These are phyloP conservation scores for Aspergillus ostianus DNA, from an alignment of 495 filamentous ascomycete genomes.

Conservation along the genomic window DNA sequence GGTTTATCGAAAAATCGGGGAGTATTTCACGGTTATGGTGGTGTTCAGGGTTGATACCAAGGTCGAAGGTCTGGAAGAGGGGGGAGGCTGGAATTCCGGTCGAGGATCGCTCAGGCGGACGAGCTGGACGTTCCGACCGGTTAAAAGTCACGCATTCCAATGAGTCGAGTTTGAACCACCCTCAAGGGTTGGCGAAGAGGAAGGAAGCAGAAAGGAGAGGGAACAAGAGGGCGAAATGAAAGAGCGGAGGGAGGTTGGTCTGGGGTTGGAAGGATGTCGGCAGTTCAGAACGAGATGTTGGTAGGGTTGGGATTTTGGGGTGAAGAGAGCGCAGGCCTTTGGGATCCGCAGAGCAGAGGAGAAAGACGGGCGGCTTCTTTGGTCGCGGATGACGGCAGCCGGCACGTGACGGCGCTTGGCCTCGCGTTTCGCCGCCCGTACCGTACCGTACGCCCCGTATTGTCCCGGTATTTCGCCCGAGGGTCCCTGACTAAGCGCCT, in stretches of 20 bases:
- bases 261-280: background rate
- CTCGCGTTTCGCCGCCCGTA: background rate
- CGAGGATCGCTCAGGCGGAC: conserved; percentile 42
- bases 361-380: background rate
- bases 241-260: background rate
- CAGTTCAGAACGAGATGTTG: background rate
- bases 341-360: background rate
- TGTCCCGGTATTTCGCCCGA: background rate
- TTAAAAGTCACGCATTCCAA: conserved; percentile 45
- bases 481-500: too few relatives aligned
- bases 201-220: conserved; percentile 1
- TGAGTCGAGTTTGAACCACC: conserved; percentile 15
- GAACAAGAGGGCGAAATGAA: conserved; percentile 11
- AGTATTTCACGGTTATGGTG: background rate
- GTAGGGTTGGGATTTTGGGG: background rate
- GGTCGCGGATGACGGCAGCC: background rate
- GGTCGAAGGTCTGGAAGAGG: background rate
- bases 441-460: background rate
- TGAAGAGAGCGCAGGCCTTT: conserved; percentile 3
- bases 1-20: conserved; percentile 21
- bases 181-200: conserved; percentile 11
- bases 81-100: conserved; percentile 13
- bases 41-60: background rate
- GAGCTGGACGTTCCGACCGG: conserved; percentile 39
- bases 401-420: background rate